A percentile compares a stretch with the other conserved stretches of the same genome.
Evolutionary conservation across 352 stramenopile genomes (phyloP).

Genomic region (Phytopythium mirpurense): DNA sequence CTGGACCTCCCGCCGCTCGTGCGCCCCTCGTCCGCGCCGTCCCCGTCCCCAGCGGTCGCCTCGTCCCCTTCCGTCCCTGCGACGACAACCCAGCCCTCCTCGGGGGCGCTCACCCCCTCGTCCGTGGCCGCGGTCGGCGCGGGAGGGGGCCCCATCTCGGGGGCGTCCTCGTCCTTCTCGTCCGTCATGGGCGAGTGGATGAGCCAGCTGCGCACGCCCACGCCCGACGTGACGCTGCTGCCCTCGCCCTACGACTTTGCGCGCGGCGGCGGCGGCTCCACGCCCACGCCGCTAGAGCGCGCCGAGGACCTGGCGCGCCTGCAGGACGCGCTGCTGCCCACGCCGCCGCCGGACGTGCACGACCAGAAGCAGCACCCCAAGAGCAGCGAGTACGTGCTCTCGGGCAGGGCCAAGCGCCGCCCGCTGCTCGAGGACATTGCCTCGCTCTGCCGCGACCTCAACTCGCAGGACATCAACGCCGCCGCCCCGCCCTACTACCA

Average conservation of each 20-base stretch:
- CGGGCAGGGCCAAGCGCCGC: slow-evolving; percentile 32
- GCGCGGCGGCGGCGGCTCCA: too few species aligned
- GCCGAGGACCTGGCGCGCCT: slow-evolving; percentile 66
- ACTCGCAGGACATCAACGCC: slow-evolving; percentile 49
- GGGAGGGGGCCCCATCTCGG: too few species aligned
- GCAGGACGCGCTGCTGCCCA: slow-evolving; percentile 69
- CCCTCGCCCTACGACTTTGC: slow-evolving; percentile 80
- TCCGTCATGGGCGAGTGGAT: slow-evolving; percentile 80
- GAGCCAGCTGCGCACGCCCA: slow-evolving; percentile 70
- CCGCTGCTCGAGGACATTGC: slow-evolving; percentile 74
- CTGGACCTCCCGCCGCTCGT: slow-evolving; percentile 20
- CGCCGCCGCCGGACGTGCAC: slow-evolving; percentile 50
- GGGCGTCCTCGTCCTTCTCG: slow-evolving; percentile 29
- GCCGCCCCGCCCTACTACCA: slow-evolving; percentile 4
- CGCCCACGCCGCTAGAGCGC: slow-evolving; percentile 65
- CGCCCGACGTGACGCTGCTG: slow-evolving; percentile 71
- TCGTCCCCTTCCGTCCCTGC: background rate
- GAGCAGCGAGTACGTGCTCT: slow-evolving; percentile 50
- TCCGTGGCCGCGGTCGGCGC: slow-evolving; percentile 16
- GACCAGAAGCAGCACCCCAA: slow-evolving; percentile 60
- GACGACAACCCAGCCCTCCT: background rate
- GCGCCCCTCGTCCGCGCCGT: background rate
- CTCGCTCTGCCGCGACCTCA: slow-evolving; percentile 72
- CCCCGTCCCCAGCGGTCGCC: background rate
- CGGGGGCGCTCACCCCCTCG: slow-evolving; percentile 6